A percentile compares a stretch with the other conserved stretches of the same genome.
These are phyloP conservation scores for Ziziphus jujuba DNA, from an alignment of 306 rosid genomes.

Conservation along the genomic window DNA sequence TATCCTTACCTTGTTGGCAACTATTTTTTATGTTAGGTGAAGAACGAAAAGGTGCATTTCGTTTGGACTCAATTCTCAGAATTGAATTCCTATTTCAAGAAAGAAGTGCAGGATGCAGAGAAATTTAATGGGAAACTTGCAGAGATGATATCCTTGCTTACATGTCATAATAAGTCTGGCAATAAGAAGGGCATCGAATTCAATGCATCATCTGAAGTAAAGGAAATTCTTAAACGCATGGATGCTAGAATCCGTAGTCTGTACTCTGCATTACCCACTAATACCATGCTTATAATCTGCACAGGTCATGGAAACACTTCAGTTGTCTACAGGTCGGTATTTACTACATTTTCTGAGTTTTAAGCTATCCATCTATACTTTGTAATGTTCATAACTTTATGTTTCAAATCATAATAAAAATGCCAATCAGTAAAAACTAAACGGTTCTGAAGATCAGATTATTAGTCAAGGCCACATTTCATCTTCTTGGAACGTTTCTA, in stretches of 20 bases:
- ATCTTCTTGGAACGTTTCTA: too few species aligned
- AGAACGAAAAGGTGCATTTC: conserved; percentile 79
- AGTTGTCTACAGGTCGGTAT: conserved; percentile 73
- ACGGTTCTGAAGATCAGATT: too few species aligned
- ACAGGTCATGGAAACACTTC: conserved; percentile 97
- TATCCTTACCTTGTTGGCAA: conserved; percentile 13
- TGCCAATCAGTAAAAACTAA: too few species aligned
- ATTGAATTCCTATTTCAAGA: conserved; percentile 64
- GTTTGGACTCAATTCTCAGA: conserved; percentile 95
- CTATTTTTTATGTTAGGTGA: conserved; percentile 56
- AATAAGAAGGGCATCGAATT: conserved; percentile 49
- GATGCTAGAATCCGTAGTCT: conserved; percentile 65
- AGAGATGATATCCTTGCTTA: conserved; percentile 75
- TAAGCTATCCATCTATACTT: not conserved
- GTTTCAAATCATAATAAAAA: not conserved
- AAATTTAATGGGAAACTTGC: conserved; percentile 70
- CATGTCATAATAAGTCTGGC: conserved; percentile 51
- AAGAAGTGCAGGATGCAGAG: conserved; percentile 73
- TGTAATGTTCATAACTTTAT: not conserved
- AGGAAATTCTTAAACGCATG: conserved; percentile 67
- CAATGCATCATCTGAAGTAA: conserved; percentile 52
- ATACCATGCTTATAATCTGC: conserved; percentile 86
- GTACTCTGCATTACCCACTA: conserved; percentile 57
- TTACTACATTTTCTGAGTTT: not conserved
- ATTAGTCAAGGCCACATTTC: too few species aligned